Conservation (phyloP, 352 stramenopile genomes). For the Pelagophyceae sp. region DNA sequence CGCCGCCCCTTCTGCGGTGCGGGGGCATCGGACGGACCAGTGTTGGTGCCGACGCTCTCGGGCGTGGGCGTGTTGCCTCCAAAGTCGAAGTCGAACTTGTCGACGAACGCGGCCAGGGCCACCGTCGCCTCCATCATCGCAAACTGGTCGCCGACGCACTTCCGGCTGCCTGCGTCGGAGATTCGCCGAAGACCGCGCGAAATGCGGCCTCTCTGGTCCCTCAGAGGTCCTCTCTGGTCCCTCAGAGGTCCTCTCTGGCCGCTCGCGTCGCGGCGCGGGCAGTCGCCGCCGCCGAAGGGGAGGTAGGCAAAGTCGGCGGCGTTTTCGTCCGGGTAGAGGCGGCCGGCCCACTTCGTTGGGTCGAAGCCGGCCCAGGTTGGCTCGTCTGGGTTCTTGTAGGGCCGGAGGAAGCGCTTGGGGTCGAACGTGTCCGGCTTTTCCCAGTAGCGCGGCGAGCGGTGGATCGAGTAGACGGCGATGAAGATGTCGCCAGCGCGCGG, state of each 20-base stretch:
- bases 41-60: conserved; percentile 57
- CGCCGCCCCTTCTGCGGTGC: too few species aligned
- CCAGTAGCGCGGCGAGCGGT: conserved; percentile 60
- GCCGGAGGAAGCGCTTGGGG: conserved; percentile 52
- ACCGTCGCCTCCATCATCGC: conserved; percentile 63
- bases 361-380: conserved; percentile 52
- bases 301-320: conserved; percentile 63
- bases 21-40: too few species aligned
- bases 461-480: conserved; percentile 63
- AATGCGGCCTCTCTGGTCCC: too few species aligned
- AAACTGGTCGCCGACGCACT: conserved; percentile 72
- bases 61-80: conserved; percentile 38
- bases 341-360: conserved; percentile 49
- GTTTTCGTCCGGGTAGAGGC: conserved; percentile 62
- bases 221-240: too few species aligned
- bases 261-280: too few species aligned
- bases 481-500: conserved; percentile 63
- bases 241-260: too few species aligned
- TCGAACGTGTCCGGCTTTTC: conserved; percentile 57
- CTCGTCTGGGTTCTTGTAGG: conserved; percentile 55
- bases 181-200: too few species aligned
- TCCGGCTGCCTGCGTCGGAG: too few species aligned
- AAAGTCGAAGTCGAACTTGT: conserved; percentile 64
- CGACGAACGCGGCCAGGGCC: conserved; percentile 59
- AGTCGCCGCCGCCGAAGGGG: conserved; percentile 63